A percentile compares a stretch with the other conserved stretches of the same genome.
Conservation (phyloP, 2,329 filamentous ascomycete genomes). For the Neoarthrinium moseri region DNA sequence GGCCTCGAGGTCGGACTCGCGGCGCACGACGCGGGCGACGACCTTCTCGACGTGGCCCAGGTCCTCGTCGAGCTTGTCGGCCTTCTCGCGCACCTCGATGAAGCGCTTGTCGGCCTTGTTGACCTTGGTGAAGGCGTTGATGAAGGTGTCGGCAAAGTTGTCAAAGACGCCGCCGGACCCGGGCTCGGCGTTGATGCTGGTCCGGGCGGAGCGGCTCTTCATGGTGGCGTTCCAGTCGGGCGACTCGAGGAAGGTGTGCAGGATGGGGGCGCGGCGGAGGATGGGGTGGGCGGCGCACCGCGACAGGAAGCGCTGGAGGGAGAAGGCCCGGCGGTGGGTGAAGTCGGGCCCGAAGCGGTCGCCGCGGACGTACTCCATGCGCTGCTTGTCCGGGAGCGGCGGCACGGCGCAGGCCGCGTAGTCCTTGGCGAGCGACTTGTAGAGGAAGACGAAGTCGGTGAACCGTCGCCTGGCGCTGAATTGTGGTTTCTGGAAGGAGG, state of each 20-base stretch:
- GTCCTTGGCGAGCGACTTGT: slow-evolving; percentile 83
- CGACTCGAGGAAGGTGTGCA: slow-evolving; percentile 89
- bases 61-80: slow-evolving; percentile 92
- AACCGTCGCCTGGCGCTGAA: slow-evolving; percentile 86
- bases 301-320: slow-evolving; percentile 85
- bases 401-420: slow-evolving; percentile 92
- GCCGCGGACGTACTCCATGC: slow-evolving; percentile 97
- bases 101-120: slow-evolving; percentile 95
- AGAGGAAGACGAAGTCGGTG: slow-evolving; percentile 96
- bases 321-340: slow-evolving; percentile 82
- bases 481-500: slow-evolving; percentile 80
- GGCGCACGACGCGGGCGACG: slow-evolving; percentile 83
- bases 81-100: slow-evolving; percentile 87
- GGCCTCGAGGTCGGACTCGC: slow-evolving; percentile 81
- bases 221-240: slow-evolving; percentile 97
- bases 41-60: slow-evolving; percentile 92
- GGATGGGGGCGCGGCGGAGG: slow-evolving; percentile 75
- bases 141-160: slow-evolving; percentile 91
- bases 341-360: slow-evolving; percentile 95
- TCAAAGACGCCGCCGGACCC: slow-evolving; percentile 77
- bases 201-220: slow-evolving; percentile 71
- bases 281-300: slow-evolving; percentile 86
- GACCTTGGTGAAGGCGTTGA: slow-evolving; percentile 96
- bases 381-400: slow-evolving; percentile 95
- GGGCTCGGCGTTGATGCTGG: slow-evolving; percentile 48